Conservation (phyloP, 768 basidiomycete species). For the Lentinula aciculospora region DNA sequence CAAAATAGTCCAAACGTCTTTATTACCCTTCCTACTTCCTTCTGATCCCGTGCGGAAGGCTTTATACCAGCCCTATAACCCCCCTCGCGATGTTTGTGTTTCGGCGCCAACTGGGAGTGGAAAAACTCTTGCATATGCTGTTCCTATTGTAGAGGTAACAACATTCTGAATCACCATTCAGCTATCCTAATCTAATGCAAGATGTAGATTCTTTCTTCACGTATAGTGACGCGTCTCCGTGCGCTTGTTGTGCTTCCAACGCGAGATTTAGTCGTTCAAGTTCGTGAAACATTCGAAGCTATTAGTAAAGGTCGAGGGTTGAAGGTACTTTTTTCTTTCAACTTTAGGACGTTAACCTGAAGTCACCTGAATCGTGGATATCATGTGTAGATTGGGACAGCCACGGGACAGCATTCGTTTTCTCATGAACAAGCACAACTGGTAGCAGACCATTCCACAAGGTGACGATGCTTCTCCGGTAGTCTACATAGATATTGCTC, state of each 20-base stretch:
- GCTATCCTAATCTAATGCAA: neutral
- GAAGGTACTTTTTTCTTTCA: slow-evolving; percentile 57
- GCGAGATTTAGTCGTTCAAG: slow-evolving; percentile 87
- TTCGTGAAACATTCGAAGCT: slow-evolving; percentile 86
- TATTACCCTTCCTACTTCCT: slow-evolving; percentile 77
- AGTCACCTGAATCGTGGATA: neutral
- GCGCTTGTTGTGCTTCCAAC: slow-evolving; percentile 92
- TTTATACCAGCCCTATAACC: slow-evolving; percentile 61
- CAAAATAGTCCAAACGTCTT: slow-evolving; percentile 74
- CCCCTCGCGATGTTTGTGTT: slow-evolving; percentile 80
- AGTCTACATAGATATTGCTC: slow-evolving; percentile 1
- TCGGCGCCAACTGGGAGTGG: slow-evolving; percentile 98
- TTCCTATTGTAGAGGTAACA: slow-evolving; percentile 84
- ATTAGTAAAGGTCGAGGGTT: slow-evolving; percentile 81
- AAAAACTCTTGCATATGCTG: slow-evolving; percentile 93
- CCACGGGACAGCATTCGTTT: slow-evolving; percentile 93
- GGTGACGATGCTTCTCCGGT: slow-evolving; percentile 27
- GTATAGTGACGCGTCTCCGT: slow-evolving; percentile 78
- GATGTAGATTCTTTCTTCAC: slow-evolving; percentile 57
- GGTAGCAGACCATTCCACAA: slow-evolving; percentile 49
- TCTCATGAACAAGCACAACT: slow-evolving; percentile 84
- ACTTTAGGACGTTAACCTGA: too few relatives aligned
- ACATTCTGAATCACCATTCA: neutral
- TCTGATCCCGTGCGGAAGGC: slow-evolving; percentile 29
- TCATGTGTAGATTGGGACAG: slow-evolving; percentile 55